Conservation (phyloP, 495 filamentous ascomycete species). For the Clohesyomyces aquaticus region DNA sequence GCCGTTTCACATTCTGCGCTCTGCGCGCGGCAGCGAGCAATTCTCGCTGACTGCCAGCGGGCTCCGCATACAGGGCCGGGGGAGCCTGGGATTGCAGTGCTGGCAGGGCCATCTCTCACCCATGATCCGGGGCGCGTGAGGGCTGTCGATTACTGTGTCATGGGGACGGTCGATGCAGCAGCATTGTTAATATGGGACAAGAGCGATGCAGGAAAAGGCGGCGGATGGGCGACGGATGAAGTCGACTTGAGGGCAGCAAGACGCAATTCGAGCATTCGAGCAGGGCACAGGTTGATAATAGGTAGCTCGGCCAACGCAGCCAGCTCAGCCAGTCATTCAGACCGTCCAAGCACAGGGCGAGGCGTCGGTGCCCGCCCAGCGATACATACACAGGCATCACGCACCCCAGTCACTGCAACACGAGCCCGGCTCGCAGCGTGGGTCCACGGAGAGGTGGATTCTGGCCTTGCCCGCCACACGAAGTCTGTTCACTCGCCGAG, state of each 20-base stretch:
- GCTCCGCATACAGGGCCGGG: constrained; percentile 23
- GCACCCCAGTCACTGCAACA: constrained; percentile 10
- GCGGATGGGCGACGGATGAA: constrained; percentile 31
- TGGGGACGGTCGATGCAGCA: constrained; percentile 30
- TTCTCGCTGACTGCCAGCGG: constrained; percentile 29
- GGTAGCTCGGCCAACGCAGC: constrained; percentile 4
- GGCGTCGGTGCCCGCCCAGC: not conserved
- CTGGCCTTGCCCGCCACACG: not conserved
- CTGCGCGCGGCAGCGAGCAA: constrained; percentile 18
- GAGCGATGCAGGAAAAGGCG: constrained; percentile 6
- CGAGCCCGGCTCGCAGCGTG: too few species aligned
- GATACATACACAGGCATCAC: not conserved
- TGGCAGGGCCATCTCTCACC: constrained; percentile 36
- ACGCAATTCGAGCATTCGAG: too few species aligned
- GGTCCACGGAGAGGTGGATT: constrained; percentile 2
- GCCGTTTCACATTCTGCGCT: constrained; percentile 25
- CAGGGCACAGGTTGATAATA: too few species aligned
- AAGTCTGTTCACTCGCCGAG: not conserved
- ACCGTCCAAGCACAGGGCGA: not conserved
- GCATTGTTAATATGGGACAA: constrained; percentile 32
- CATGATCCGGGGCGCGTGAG: constrained; percentile 28
- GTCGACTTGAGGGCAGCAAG: constrained; percentile 12
- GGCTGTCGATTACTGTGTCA: constrained; percentile 22
- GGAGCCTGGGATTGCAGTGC: constrained; percentile 23
- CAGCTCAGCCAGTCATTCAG: constrained; percentile 18